These are phyloP conservation scores for Erysimum cheiranthoides DNA, from an alignment of 345 rosid species.

Conservation along the genomic window DNA sequence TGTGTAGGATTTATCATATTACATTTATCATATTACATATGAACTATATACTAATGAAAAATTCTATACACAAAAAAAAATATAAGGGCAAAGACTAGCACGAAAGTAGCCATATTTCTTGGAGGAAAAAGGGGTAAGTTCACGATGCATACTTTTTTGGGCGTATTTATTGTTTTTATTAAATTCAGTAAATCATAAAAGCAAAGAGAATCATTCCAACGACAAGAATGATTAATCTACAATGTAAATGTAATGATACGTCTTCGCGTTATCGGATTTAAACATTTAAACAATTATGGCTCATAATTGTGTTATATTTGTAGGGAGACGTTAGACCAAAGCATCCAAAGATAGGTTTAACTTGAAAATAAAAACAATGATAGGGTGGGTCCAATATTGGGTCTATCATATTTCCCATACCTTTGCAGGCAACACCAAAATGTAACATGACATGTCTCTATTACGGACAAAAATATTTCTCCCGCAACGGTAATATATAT, in stretches of 20 bases:
- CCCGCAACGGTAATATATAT: conserved; percentile 20
- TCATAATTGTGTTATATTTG: conserved; percentile 27
- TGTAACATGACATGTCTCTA: conserved; percentile 34
- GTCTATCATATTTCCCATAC: conserved; percentile 30
- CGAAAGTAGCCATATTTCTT: conserved; percentile 31
- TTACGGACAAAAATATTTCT: conserved; percentile 17
- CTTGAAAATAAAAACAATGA: not conserved
- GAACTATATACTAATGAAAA: not conserved
- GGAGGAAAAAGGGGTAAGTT: conserved; percentile 35
- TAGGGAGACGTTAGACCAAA: conserved; percentile 27
- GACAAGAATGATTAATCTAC: conserved; percentile 38
- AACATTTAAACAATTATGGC: conserved; percentile 17
- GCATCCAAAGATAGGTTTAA: conserved; percentile 41
- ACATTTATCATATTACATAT: too few species aligned
- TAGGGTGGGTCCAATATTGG: conserved; percentile 26
- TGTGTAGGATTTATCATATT: too few species aligned
- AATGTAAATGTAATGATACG: conserved; percentile 32
- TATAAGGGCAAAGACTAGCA: not conserved
- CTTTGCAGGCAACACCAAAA: conserved; percentile 36
- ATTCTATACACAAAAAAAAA: not conserved
- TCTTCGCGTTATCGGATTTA: conserved; percentile 25
- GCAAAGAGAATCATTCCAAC: conserved; percentile 38
- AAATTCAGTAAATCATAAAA: conserved; percentile 21
- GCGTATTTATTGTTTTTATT: conserved; percentile 1
- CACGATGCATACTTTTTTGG: conserved; percentile 22